Evolutionary conservation across 2,329 filamentous ascomycete species (phyloP).

Genomic region (Chrysoporthe deuterocubensis): DNA sequence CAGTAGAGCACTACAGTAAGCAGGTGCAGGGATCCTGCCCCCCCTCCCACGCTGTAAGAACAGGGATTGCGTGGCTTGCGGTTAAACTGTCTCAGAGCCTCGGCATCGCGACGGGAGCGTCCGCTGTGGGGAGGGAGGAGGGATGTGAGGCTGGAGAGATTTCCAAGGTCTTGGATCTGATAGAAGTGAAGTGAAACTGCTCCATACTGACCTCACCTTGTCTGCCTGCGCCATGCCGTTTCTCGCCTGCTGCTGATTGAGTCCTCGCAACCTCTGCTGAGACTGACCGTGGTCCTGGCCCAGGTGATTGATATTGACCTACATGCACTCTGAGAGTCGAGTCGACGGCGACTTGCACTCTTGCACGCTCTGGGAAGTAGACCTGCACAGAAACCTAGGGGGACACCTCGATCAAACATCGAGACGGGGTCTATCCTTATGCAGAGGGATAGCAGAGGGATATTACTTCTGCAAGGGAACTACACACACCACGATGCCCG

Average conservation of each 20-base stretch:
- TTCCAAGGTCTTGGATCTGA: neutral
- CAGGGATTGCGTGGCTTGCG: neutral
- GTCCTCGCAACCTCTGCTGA: neutral
- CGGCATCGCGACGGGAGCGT: neutral
- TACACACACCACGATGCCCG: slow-evolving; percentile 2
- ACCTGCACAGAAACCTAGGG: neutral
- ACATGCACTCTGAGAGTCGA: too few species aligned
- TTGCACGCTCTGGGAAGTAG: too few species aligned
- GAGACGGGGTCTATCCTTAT: too few species aligned
- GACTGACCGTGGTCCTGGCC: neutral
- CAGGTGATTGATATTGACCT: neutral
- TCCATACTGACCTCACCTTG: neutral
- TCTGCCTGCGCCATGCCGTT: neutral
- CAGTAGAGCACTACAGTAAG: too few species aligned
- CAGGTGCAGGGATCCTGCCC: neutral
- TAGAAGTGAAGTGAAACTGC: neutral
- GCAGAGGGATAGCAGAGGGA: neutral
- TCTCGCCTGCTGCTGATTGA: neutral
- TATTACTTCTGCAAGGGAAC: neutral
- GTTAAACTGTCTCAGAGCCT: neutral
- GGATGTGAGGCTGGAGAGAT: neutral
- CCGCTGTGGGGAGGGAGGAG: neutral
- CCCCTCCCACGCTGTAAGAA: neutral
- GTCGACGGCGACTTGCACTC: too few species aligned
- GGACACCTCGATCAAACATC: neutral